Conservation (phyloP, 2,329 filamentous ascomycete genomes). For the Penicillium rolfsii region DNA sequence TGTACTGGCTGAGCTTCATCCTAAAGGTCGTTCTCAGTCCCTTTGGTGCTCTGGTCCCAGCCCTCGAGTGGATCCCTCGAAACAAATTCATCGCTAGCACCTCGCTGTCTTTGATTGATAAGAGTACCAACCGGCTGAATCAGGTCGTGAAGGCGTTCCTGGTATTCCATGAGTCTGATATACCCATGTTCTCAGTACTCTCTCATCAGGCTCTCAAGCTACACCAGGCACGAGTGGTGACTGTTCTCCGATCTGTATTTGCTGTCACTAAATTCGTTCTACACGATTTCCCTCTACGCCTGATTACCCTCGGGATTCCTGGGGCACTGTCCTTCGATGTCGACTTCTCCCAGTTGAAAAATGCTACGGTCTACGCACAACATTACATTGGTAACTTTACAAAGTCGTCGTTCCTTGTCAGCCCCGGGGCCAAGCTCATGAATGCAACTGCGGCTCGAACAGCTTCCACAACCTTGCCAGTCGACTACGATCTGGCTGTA, state of each 20-base stretch:
- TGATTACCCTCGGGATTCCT: slow-evolving; percentile 34
- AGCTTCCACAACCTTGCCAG: slow-evolving; percentile 28
- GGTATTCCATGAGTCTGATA: slow-evolving; percentile 59
- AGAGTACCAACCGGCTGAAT: slow-evolving; percentile 45
- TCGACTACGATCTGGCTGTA: slow-evolving; percentile 64
- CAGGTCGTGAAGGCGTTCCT: slow-evolving; percentile 45
- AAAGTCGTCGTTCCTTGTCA: slow-evolving; percentile 28
- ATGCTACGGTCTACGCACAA: slow-evolving; percentile 21
- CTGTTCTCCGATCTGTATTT: slow-evolving; percentile 48
- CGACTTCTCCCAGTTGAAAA: slow-evolving; percentile 23
- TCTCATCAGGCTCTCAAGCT: slow-evolving; percentile 70
- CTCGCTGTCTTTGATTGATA: slow-evolving; percentile 48
- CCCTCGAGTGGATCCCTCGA: slow-evolving; percentile 40
- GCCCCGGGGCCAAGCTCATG: slow-evolving; percentile 34
- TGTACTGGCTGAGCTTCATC: slow-evolving; percentile 45
- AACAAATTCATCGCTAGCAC: slow-evolving; percentile 44
- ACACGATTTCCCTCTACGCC: slow-evolving; percentile 42
- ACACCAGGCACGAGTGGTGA: slow-evolving; percentile 59
- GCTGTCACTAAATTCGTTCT: slow-evolving; percentile 48
- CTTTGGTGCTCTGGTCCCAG: slow-evolving; percentile 39
- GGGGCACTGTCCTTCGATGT: slow-evolving; percentile 28
- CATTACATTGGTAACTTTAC: slow-evolving; percentile 30
- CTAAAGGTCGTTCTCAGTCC: slow-evolving; percentile 40
- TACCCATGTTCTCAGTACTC: slow-evolving; percentile 75
- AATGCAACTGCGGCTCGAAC: slow-evolving; percentile 28